Conservation (phyloP, 495 filamentous ascomycete genomes). For the Arthonia radiata region DNA sequence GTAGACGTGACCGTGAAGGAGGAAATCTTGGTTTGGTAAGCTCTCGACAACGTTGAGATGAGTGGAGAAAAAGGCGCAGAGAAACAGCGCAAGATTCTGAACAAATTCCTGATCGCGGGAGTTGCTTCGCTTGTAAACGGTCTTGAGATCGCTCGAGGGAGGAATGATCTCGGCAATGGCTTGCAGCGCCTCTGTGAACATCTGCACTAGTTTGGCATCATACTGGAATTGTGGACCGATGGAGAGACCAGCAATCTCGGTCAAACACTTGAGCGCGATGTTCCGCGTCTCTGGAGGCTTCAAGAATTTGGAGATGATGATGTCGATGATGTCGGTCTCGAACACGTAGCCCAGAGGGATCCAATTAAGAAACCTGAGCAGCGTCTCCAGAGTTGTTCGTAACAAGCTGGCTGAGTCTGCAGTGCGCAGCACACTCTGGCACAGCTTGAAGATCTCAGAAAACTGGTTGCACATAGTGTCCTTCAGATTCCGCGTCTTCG, state of each 20-base stretch:
- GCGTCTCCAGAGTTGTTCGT: conserved; percentile 80
- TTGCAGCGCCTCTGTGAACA: conserved; percentile 90
- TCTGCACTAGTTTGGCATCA: conserved; percentile 77
- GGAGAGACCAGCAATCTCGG: conserved; percentile 83
- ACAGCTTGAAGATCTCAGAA: conserved; percentile 88
- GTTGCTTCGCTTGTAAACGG: conserved; percentile 72
- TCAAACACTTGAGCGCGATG: conserved; percentile 85
- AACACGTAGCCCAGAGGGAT: conserved; percentile 97
- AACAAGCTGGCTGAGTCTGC: conserved; percentile 72
- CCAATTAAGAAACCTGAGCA: conserved; percentile 94
- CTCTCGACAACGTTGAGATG: conserved; percentile 87
- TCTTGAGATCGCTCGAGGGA: conserved; percentile 63
- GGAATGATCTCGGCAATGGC: conserved; percentile 80
- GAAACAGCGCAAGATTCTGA: conserved; percentile 82
- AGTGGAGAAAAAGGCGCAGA: conserved; percentile 84
- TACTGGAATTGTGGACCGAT: conserved; percentile 53
- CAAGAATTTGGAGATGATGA: conserved; percentile 67
- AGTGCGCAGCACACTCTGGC: conserved; percentile 71
- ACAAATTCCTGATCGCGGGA: conserved; percentile 92
- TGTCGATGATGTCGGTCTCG: conserved; percentile 84
- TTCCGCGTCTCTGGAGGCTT: conserved; percentile 86
- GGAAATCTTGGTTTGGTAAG: conserved; percentile 77
- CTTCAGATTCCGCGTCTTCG: conserved; percentile 86
- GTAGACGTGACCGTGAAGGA: conserved; percentile 91
- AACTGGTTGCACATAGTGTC: conserved; percentile 97